phyloP scores from a whole-genome alignment of 1,284 basidiomycete genomes.

The Puccinia hordei region DNA sequence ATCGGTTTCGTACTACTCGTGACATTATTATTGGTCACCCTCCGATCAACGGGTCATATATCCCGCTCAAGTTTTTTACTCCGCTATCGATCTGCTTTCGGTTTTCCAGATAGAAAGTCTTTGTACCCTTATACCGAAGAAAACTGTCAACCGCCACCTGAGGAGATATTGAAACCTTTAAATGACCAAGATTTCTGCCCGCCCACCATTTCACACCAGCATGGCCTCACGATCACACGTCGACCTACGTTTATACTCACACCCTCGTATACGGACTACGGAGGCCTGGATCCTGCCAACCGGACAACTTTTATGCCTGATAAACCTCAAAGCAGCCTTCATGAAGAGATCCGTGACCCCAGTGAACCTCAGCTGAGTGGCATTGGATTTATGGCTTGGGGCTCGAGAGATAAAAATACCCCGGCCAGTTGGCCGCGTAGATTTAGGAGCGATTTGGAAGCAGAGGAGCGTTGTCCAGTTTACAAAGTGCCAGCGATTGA shows the following conservation, averaged over 20 bases:
- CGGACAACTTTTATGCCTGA: constrained; percentile 1
- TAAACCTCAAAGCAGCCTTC: background rate
- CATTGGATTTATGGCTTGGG: constrained; percentile 32
- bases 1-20: background rate
- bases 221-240: constrained; percentile 22
- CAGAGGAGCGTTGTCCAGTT: constrained; percentile 29
- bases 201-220: constrained; percentile 14
- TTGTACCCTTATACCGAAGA: constrained; percentile 21
- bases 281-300: background rate
- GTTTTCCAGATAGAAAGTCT: constrained; percentile 23
- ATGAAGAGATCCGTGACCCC: background rate
- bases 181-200: constrained; percentile 48
- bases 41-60: background rate
- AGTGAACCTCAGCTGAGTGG: constrained; percentile 9
- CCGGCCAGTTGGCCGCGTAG: constrained; percentile 15
- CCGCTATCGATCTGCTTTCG: constrained; percentile 13
- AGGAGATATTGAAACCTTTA: background rate
- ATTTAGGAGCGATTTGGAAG: constrained; percentile 3
- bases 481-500: constrained; percentile 30
- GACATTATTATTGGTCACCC: background rate
- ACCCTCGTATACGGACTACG: background rate
- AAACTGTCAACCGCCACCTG: constrained; percentile 15
- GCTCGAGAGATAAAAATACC: background rate
- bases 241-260: constrained; percentile 23
- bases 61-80: background rate